Base-by-base conservation (phyloP, 1,284 basidiomycete species). In the Ustilago crameri region DNA sequence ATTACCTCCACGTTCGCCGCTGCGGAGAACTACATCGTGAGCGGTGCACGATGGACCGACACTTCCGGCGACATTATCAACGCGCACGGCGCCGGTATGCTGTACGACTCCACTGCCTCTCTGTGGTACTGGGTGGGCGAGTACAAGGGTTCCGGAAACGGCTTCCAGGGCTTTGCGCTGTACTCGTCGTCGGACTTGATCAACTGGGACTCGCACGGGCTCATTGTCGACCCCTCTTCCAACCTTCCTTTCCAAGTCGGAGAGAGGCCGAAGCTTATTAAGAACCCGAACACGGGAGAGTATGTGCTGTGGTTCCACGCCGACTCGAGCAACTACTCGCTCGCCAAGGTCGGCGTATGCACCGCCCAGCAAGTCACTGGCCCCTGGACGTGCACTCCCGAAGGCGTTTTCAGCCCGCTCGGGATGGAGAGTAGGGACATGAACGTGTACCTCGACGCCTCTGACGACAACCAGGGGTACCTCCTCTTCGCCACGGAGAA, bases 101-200 rank as follows among this genome's bases (percentile, higher is more conserved):
- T 58, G 40, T 37, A 53, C 43, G 46, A 58, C 18, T 27, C 46
- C 2, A 14, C 44, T 26, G 49, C 40, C 15, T 18, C 17, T 1
- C 45, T 51, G 8, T 65, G 54, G 55, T 65, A 65, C 51, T 65
- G 62, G 62, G 62, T 65, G 0, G 62, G 62, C n/a, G 62, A 65
- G 18, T 54, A 46, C 42, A 65, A 65, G 24, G 34, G 32, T 17
- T 22, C 41, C 7, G 23, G 23, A n/a, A 65, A 58, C 40, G 62
- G 55, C 1, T 65, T 65, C 30, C 49, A 65, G 24, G 62, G 62
- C 1, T 58, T 65, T 37, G 48, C 51, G 7, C 62, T 65, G 37
- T 65, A 65, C 56, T 53, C 56, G 12, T 65, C 62, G 1, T 30
- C 55, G n/a, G 62, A 65, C 18, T 42, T 65, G 3, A 47, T 59